Percentiles rank a stretch among this genome's conserved stretches.
phyloP scores from a whole-genome alignment of 257 asterid species.

The Nyctanthes arbortristis region DNA sequence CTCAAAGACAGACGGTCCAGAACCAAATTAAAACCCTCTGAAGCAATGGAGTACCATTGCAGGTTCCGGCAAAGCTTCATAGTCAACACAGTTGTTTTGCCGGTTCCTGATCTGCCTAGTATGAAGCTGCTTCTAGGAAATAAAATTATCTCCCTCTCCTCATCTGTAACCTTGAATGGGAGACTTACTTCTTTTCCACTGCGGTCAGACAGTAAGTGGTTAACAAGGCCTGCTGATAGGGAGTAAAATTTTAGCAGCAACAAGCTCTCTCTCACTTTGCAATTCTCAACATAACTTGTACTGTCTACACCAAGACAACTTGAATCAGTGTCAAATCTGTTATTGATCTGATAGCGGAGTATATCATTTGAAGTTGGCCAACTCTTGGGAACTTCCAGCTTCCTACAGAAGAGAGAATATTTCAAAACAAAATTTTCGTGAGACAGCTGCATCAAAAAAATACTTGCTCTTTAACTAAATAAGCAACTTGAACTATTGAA shows the following conservation, averaged over 20 bases:
- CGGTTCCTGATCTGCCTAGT: slow-evolving; percentile 74
- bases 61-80: slow-evolving; percentile 55
- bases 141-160: slow-evolving; percentile 54
- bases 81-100: slow-evolving; percentile 68
- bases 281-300: slow-evolving; percentile 51
- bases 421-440: neutral
- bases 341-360: slow-evolving; percentile 34
- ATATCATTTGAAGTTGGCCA: slow-evolving; percentile 44
- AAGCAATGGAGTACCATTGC: slow-evolving; percentile 44
- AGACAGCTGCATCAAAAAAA: neutral
- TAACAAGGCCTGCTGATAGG: slow-evolving; percentile 47
- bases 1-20: neutral
- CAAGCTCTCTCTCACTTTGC: slow-evolving; percentile 66
- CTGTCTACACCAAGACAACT: slow-evolving; percentile 26
- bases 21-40: slow-evolving; percentile 25
- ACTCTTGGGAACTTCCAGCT: slow-evolving; percentile 53
- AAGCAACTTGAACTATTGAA: neutral
- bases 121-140: slow-evolving; percentile 56
- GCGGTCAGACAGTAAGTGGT: slow-evolving; percentile 48
- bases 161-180: slow-evolving; percentile 74
- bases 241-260: slow-evolving; percentile 68
- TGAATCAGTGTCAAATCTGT: slow-evolving; percentile 11
- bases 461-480: neutral
- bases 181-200: slow-evolving; percentile 51
- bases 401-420: slow-evolving; percentile 28